A percentile compares a stretch with the other conserved stretches of the same genome.
Evolutionary conservation across 768 basidiomycete species (phyloP).

Genomic region (Artomyces pyxidatus): DNA sequence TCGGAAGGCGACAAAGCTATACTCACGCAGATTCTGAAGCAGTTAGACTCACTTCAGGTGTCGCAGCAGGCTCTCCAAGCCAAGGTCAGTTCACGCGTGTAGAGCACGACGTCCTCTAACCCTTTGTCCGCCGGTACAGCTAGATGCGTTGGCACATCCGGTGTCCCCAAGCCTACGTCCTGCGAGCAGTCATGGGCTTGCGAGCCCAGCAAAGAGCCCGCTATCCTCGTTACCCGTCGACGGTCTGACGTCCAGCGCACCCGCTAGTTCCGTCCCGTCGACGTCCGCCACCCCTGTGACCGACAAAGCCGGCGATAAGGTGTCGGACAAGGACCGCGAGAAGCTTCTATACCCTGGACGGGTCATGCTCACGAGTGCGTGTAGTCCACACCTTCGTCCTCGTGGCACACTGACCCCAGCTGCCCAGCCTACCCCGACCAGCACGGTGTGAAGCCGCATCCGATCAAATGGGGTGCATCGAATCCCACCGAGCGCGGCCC

Average conservation of each 20-base stretch:
- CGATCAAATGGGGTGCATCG: slow-evolving; percentile 74
- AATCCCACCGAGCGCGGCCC: slow-evolving; percentile 68
- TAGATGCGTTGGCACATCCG: slow-evolving; percentile 38
- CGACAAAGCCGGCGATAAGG: slow-evolving; percentile 12
- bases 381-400: slow-evolving; percentile 15
- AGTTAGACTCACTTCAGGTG: slow-evolving; percentile 63
- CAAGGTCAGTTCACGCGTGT: slow-evolving; percentile 43
- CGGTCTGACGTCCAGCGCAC: slow-evolving; percentile 22
- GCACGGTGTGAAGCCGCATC: slow-evolving; percentile 75
- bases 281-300: slow-evolving; percentile 5
- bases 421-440: slow-evolving; percentile 82
- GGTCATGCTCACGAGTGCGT: slow-evolving; percentile 78
- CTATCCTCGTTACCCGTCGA: slow-evolving; percentile 25
- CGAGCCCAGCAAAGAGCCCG: slow-evolving; percentile 22
- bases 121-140: slow-evolving; percentile 25
- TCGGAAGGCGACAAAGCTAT: slow-evolving; percentile 36
- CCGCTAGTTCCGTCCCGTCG: slow-evolving; percentile 15
- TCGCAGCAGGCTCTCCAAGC: slow-evolving; percentile 73
- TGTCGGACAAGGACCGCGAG: slow-evolving; percentile 58
- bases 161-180: slow-evolving; percentile 21
- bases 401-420: too few relatives aligned
- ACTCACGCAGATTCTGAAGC: slow-evolving; percentile 63
- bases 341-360: slow-evolving; percentile 73
- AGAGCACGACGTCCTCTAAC: slow-evolving; percentile 2
- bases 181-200: slow-evolving; percentile 24